Base-by-base conservation (phyloP, 768 basidiomycete genomes). In the Hydnum rufescens region DNA sequence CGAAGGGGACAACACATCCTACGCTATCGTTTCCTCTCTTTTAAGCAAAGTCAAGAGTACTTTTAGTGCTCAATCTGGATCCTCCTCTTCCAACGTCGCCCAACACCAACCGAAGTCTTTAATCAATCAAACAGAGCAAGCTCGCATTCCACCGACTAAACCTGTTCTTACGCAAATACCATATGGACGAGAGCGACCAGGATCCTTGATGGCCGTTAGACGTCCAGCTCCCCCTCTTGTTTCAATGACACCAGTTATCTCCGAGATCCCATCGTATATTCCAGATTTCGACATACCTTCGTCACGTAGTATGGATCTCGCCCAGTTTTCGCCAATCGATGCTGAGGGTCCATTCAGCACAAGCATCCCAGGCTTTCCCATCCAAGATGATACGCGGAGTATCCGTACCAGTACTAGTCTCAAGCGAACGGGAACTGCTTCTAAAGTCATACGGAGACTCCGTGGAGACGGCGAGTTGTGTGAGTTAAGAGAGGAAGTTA, bases 321-420 rank as follows among this genome's bases (percentile, higher is more conserved):
- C 28, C 32, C 51, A 29, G 26, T 22, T 29, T 23, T 54, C 46
- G 32, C 53, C 34, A 26, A 23, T 42, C 8, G 53, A 49, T 18
- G 54, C 23, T 29, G 46, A 32, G 16, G 29, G 31, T 30, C 39
- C 13, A 1, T 61, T 16, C 26, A 30, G 13, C 23, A 50, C 49
- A 6, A 32, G 28, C 58, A 90, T 95, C 32, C 90, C 90, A 32
- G 90, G 90, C 0, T 95, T 95, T 58, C 84, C 89, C 2, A 85
- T 95, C 5, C 80, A 76, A 53, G 90, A 93, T 60, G 90, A 95
- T 64, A 78, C 87, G 25, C 73, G 88, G 50, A 90, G 89, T 60
- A 74, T 90, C 60, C 77, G 79, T 58, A 89, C 85, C 4, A 67
- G 77, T 23, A 68, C 54, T 46, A 62, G 54, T 53, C 58, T 58